Evolutionary conservation across 2,329 filamentous ascomycete species (phyloP).

Genomic region (Xylariaceae sp.): DNA sequence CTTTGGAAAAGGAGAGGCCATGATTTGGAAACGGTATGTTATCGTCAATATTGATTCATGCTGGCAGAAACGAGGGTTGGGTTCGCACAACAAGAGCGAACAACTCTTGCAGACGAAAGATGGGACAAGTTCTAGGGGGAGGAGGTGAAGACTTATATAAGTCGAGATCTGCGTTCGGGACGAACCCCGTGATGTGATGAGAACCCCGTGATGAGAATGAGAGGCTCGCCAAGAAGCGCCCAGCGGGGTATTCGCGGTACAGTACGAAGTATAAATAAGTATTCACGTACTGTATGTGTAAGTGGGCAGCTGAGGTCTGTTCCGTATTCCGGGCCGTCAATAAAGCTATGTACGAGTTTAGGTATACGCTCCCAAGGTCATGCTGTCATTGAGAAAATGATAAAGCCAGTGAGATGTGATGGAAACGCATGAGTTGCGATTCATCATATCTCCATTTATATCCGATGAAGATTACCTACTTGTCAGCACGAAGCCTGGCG

Average conservation of each 20-base stretch:
- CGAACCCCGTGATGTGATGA: too few relatives aligned
- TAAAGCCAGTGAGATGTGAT: too few relatives aligned
- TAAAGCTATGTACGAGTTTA: too few relatives aligned
- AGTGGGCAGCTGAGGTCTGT: background rate
- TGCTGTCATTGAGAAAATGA: too few relatives aligned
- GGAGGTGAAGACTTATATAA: background rate
- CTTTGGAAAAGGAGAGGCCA: constrained; percentile 65
- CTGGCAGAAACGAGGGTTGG: constrained; percentile 9
- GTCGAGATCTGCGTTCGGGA: too few relatives aligned
- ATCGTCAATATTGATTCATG: constrained; percentile 7
- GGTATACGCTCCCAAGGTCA: too few relatives aligned
- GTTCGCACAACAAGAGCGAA: background rate
- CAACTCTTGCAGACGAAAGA: background rate
- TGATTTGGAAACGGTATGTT: background rate
- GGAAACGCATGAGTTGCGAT: too few relatives aligned
- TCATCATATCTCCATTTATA: too few relatives aligned
- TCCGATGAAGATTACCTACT: too few relatives aligned
- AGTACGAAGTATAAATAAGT: background rate
- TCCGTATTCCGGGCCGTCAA: too few relatives aligned
- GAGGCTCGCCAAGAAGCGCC: background rate
- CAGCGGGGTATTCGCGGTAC: background rate
- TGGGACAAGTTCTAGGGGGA: background rate
- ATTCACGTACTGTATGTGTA: background rate
- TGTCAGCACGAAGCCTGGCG: background rate
- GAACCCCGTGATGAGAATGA: too few relatives aligned